phyloP scores from a whole-genome alignment of 345 rosid genomes.

The Geranium brycei region DNA sequence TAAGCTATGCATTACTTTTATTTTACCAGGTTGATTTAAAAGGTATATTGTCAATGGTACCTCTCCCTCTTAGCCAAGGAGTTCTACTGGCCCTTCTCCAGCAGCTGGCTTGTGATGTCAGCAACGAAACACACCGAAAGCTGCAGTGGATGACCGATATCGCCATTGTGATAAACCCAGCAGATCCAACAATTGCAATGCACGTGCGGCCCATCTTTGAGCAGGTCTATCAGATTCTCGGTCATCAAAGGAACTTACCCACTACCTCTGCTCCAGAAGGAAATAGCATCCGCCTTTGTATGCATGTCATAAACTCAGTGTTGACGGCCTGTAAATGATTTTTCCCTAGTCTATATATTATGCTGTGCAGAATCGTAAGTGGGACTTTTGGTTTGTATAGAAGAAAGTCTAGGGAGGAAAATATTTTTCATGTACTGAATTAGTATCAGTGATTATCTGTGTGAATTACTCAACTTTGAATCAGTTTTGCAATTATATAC shows the following conservation, averaged over 20 bases:
- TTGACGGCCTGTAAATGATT: constrained; percentile 40
- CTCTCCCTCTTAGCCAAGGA: constrained; percentile 56
- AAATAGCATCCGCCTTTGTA: constrained; percentile 37
- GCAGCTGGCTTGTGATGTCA: constrained; percentile 55
- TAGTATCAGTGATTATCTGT: neutral
- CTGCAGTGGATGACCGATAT: constrained; percentile 62
- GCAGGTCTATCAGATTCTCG: constrained; percentile 52
- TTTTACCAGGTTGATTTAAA: constrained; percentile 43
- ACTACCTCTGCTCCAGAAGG: constrained; percentile 27
- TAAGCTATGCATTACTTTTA: neutral
- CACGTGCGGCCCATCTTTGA: constrained; percentile 48
- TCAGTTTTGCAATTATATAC: too few relatives aligned
- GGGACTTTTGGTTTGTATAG: constrained; percentile 20
- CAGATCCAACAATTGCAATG: constrained; percentile 44
- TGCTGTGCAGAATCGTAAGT: constrained; percentile 22
- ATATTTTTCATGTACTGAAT: constrained; percentile 3
- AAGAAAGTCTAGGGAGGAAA: constrained; percentile 1
- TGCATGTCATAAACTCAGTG: constrained; percentile 45
- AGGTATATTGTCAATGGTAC: constrained; percentile 28
- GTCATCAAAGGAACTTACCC: constrained; percentile 33
- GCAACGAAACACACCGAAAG: constrained; percentile 37
- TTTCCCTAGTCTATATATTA: neutral
- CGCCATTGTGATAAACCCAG: constrained; percentile 43
- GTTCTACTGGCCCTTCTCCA: constrained; percentile 66
- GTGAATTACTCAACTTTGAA: neutral